Base-by-base conservation (phyloP, 2,329 filamentous ascomycete genomes). In the Colletotrichum simmondsii region DNA sequence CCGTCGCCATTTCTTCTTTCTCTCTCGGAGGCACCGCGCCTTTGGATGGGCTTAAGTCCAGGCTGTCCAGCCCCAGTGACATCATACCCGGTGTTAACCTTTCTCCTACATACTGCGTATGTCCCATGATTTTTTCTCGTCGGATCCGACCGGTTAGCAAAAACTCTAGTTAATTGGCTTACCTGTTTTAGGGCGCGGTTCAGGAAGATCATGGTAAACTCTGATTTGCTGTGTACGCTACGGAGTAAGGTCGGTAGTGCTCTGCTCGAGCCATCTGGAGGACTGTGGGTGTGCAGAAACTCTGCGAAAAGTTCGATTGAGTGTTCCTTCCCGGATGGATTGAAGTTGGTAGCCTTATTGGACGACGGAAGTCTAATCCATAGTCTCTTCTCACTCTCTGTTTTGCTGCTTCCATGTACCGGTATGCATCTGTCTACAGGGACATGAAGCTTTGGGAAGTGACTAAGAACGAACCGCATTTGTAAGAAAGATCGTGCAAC, bases 301-400 rank as follows among this genome's bases (percentile, higher is more conserved):
- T 65, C 56, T 65, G 14, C 10, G 26, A 46, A 35, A 26, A 49
- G 22, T 14, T 16, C 66, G 59, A 69, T 49, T 52, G 66, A 35
- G 52, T 32, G 58, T 62, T 37, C 37, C 57, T n/a, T 28, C 35
- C 26, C 28, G n/a, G 60, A 61, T 70, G 66, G 19, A 49, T 49
- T 42, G 16, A 19, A 49, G 42, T 42, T 42, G 42, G 42, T 42
- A 42, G 14, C 16, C 37, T 42, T 42, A 49, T 49, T 49, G 42
- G 60, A 72, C 65, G 71, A 72, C 30, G 54, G 60, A 70, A 72
- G 66, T 65, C 26, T 72, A 72, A 65, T 49, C 70, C 30, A 49
- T 30, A 8, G 52, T 26, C 24, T 22, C 52, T 22, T 14, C 10
- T 42, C 37, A 7, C 2, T 16, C 37, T 42, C 5, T 42, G 37